Evolutionary conservation across 305 asterid species (phyloP).

Genomic region (Caryopteris hybrid): DNA sequence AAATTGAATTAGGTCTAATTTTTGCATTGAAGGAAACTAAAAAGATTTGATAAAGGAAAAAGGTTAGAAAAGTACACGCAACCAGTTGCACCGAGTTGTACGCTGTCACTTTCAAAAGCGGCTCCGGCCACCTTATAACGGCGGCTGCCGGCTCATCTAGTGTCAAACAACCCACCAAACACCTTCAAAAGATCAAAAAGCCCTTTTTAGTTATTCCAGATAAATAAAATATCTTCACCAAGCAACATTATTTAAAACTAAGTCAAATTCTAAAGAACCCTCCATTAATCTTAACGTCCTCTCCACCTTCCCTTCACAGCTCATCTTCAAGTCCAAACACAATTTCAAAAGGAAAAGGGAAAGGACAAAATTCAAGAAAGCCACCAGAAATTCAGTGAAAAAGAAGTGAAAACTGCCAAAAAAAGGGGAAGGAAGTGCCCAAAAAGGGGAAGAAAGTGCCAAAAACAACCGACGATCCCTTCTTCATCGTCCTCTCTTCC

Average conservation of each 20-base stretch:
- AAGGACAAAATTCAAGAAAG: neutral
- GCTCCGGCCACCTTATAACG: constrained; percentile 18
- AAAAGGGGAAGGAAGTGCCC: neutral
- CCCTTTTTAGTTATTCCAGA: neutral
- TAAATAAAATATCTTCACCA: neutral
- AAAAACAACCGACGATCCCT: constrained; percentile 9
- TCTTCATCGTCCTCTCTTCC: neutral
- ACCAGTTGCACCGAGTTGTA: neutral
- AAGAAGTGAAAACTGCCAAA: constrained; percentile 5
- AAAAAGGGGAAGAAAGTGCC: constrained; percentile 9
- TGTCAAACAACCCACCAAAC: neutral
- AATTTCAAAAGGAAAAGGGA: neutral
- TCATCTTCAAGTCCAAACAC: constrained; percentile 11
- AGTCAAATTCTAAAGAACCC: constrained; percentile 9
- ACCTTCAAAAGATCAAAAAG: neutral
- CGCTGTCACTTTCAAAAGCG: constrained; percentile 14
- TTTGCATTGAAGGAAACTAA: neutral
- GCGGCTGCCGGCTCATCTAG: neutral
- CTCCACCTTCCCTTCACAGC: constrained; percentile 11
- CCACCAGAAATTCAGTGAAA: constrained; percentile 6
- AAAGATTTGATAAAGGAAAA: neutral
- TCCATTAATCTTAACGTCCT: constrained; percentile 8
- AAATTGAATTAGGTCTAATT: no score
- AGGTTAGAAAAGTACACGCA: neutral
- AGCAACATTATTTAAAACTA: constrained; percentile 12